A percentile compares a stretch with the other conserved stretches of the same genome.
These are phyloP conservation scores for Alternaria gansuensis DNA, from an alignment of 2,329 filamentous ascomycete species.

Conservation along the genomic window DNA sequence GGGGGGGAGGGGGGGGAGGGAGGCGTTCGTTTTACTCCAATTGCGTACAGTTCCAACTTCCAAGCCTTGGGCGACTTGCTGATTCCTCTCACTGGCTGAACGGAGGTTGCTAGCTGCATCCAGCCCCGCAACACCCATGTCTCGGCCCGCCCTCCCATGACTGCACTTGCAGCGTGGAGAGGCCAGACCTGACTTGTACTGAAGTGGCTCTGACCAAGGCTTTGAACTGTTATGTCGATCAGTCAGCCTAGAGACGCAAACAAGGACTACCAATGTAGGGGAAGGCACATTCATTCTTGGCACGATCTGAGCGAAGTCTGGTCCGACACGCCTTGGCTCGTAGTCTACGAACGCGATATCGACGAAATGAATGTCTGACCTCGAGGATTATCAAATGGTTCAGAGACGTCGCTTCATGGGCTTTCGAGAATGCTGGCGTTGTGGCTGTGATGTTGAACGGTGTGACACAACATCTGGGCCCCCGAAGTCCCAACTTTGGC, in stretches of 20 bases:
- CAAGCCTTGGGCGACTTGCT: not conserved
- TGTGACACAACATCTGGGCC: not conserved
- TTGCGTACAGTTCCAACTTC: not conserved
- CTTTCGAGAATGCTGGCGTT: not conserved
- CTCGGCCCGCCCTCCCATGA: not conserved
- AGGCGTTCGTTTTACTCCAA: not conserved
- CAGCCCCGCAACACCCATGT: not conserved
- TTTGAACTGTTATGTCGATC: not conserved
- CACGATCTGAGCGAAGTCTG: not conserved
- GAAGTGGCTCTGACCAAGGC: not conserved
- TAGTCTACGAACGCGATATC: not conserved
- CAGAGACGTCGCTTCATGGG: not conserved
- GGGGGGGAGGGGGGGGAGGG: not conserved
- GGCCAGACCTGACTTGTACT: not conserved
- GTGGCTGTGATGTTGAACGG: not conserved
- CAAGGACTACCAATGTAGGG: not conserved
- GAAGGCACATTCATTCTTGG: not conserved
- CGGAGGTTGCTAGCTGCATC: not conserved
- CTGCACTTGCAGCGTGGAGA: not conserved
- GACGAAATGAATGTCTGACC: not conserved
- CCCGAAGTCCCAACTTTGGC: no score
- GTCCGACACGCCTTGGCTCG: not conserved
- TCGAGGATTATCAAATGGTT: not conserved
- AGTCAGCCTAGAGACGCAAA: not conserved
- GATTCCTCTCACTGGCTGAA: no score